Evolutionary conservation across 169 alveolate species (phyloP).

Genomic region (Plasmodium blacklocki): DNA sequence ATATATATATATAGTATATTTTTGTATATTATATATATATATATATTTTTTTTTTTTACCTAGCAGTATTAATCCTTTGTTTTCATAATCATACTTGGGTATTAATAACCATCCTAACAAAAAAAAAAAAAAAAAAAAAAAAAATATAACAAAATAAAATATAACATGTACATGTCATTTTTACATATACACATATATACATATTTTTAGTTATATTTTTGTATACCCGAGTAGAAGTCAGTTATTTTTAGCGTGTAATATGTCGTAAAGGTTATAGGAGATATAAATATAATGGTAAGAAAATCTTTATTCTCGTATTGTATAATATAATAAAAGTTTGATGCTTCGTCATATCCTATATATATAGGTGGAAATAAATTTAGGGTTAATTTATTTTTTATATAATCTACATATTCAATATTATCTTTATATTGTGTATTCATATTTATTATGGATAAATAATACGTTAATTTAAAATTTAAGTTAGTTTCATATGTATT

Average conservation of each 20-base stretch:
- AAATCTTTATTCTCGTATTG: slow-evolving; percentile 57
- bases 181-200: neutral
- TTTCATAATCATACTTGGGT: slow-evolving; percentile 32
- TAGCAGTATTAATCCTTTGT: slow-evolving; percentile 70
- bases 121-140: slow-evolving; percentile 11
- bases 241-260: slow-evolving; percentile 64
- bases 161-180: too few relatives aligned
- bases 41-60: slow-evolving; percentile 29
- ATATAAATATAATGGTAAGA: slow-evolving; percentile 63
- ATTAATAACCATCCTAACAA: slow-evolving; percentile 69
- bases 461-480: slow-evolving; percentile 38
- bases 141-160: slow-evolving; percentile 1
- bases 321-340: slow-evolving; percentile 67
- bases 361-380: slow-evolving; percentile 59
- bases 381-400: slow-evolving; percentile 35
- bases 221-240: slow-evolving; percentile 64
- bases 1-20: slow-evolving; percentile 2
- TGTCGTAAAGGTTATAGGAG: slow-evolving; percentile 27
- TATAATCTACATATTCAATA: slow-evolving; percentile 64
- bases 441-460: slow-evolving; percentile 57
- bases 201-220: neutral
- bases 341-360: slow-evolving; percentile 47
- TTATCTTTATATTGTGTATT: slow-evolving; percentile 57
- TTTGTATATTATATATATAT: neutral
- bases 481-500: neutral